Conservation (phyloP, 352 stramenopile species). For the Phytophthora quininea region DNA sequence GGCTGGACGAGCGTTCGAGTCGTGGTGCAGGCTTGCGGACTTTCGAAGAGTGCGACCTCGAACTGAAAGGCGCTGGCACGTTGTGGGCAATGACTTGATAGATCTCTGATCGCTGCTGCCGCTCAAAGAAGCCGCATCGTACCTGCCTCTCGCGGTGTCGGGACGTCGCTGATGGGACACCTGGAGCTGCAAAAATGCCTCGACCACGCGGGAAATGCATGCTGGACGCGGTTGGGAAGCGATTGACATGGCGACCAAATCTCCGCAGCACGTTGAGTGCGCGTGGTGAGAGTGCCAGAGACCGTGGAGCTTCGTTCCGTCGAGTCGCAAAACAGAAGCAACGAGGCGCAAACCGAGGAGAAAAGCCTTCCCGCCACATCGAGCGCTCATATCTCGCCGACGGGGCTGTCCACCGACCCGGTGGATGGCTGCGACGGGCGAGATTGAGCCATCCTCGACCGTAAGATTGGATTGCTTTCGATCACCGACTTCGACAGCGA, state of each 20-base stretch:
- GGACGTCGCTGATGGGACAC: slow-evolving; percentile 15
- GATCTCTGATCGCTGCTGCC: slow-evolving; percentile 5
- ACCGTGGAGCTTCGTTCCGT: slow-evolving; percentile 23
- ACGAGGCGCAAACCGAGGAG: slow-evolving; percentile 8
- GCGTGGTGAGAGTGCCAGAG: slow-evolving; percentile 35
- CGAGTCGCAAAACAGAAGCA: slow-evolving; percentile 14
- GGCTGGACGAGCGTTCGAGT: background rate
- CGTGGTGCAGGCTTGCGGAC: slow-evolving; percentile 5
- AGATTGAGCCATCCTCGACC: background rate
- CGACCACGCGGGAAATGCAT: slow-evolving; percentile 20
- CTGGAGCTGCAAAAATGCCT: slow-evolving; percentile 18
- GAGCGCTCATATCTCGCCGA: slow-evolving; percentile 5
- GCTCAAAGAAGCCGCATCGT: slow-evolving; percentile 20
- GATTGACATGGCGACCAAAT: slow-evolving; percentile 28
- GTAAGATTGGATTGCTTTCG: too few species aligned
- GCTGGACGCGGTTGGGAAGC: background rate
- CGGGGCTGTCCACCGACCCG: slow-evolving; percentile 27
- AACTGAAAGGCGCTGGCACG: slow-evolving; percentile 14
- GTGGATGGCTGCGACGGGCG: background rate
- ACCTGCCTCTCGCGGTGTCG: slow-evolving; percentile 10
- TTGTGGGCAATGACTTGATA: slow-evolving; percentile 4
- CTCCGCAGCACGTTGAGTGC: slow-evolving; percentile 16
- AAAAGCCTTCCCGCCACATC: slow-evolving; percentile 25
- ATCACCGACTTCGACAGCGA: slow-evolving; percentile 4
- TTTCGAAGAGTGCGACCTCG: slow-evolving; percentile 23